Evolutionary conservation across 2,329 filamentous ascomycete genomes (phyloP), one percentile per base, ranked within the genome.

Genomic region (Sclerotinia spermophila): DNA sequence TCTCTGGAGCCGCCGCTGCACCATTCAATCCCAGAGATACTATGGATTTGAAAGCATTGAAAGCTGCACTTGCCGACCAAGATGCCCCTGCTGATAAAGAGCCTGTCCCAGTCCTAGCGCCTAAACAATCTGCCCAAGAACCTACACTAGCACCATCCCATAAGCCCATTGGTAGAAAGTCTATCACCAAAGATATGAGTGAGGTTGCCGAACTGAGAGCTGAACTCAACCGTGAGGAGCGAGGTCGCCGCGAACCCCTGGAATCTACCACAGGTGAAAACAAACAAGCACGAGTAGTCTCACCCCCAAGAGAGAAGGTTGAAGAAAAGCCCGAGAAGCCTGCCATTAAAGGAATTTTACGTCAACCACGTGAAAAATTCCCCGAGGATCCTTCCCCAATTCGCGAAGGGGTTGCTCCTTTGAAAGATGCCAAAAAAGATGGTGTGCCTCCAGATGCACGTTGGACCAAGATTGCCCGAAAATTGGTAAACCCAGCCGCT

Each of bases 391-490:
- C 89, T 0, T 90, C 94, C 74, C 91, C 93, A 0, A 86, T 96
- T 48, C 88, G 94, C 30, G 95, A 97, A 80, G 95, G 94, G 24
- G 95, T 97, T 10, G 94, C 94, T 2, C 94, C 94, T n/a, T 87
- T 97, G 78, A 97, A 97, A 81, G 93, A 97, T 78, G 90, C 92
- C 64, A 89, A 91, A 80, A 89, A 89, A 78, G 89, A 90, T 73
- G 90, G 92, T 53, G 92, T 93, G 44, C 92, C 92, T 0, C 82
- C 89, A 0, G 92, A 91, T 71, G 94, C 94, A 45, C 88, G 93
- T 69, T 97, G 94, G 94, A 97, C 94, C 61, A 97, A 96, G 82
- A 94, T 98, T 78, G 92, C 91, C 79, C 89, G 94, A 70, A 89
- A 91, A 75, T 86, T 97, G 69, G 94, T 98, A 76, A 97, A 96